phyloP scores from a whole-genome alignment of 2,329 filamentous ascomycete genomes.

The Microcyclosporella mali region DNA sequence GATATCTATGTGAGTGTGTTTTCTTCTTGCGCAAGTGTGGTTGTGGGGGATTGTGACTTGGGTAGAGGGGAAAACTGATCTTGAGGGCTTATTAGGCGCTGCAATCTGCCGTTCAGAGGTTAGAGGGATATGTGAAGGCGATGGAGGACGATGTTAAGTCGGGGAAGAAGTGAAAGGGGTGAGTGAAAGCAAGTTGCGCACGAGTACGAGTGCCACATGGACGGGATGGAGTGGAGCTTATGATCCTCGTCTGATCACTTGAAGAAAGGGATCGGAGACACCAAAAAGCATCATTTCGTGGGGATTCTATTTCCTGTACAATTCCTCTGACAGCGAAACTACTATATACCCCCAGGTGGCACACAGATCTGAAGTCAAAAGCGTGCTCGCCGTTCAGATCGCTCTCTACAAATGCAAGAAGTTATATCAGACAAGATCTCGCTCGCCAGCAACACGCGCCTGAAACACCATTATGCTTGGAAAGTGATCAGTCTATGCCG shows the following conservation, averaged over 20 bases:
- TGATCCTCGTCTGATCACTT: too few species aligned
- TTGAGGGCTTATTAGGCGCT: constrained; percentile 55
- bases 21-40: too few species aligned
- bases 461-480: constrained; percentile 8
- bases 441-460: not conserved
- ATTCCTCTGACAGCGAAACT: constrained; percentile 1
- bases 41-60: not conserved
- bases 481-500: not conserved
- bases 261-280: too few species aligned
- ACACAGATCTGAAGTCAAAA: constrained; percentile 3
- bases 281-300: not conserved
- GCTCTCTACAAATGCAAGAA: constrained; percentile 3
- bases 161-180: constrained; percentile 42
- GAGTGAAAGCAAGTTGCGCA: not conserved
- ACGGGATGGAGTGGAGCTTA: too few species aligned
- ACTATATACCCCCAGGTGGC: constrained; percentile 21
- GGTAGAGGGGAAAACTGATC: not conserved
- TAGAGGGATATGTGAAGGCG: constrained; percentile 75
- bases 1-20: constrained; percentile 79
- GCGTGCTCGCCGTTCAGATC: not conserved
- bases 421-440: constrained; percentile 1
- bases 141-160: constrained; percentile 69
- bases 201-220: too few species aligned
- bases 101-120: constrained; percentile 77
- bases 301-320: constrained; percentile 21